Evolutionary conservation across 192 early-diverging fungal genomes (phyloP).

Genomic region (Rhizophagus clarus): DNA sequence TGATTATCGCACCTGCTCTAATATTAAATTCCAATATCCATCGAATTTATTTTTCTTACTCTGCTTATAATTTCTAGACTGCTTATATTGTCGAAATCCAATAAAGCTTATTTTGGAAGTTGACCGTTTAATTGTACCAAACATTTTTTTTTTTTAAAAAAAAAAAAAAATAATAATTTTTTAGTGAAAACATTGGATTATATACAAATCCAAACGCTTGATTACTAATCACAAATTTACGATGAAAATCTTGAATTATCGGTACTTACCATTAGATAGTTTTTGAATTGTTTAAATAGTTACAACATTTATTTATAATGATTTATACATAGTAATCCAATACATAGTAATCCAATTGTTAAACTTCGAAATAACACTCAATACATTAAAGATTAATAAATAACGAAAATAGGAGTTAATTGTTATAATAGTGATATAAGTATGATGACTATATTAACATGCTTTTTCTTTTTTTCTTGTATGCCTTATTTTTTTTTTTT

Average conservation of each 20-base stretch:
- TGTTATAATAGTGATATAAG: background rate
- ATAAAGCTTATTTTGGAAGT: background rate
- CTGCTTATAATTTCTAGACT: background rate
- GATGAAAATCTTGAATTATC: background rate
- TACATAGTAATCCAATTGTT: too few species aligned
- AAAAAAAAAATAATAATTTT: too few species aligned
- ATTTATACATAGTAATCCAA: too few species aligned
- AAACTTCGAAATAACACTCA: background rate
- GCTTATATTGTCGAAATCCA: background rate
- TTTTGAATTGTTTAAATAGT: too few species aligned
- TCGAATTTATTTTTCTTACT: background rate
- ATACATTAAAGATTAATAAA: background rate
- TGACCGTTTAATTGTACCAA: background rate
- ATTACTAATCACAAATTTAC: background rate
- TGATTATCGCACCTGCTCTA: background rate
- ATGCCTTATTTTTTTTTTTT: slow-evolving; percentile 13
- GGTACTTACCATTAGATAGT: background rate
- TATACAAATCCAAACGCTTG: background rate
- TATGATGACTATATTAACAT: slow-evolving; percentile 15
- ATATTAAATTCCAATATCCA: slow-evolving; percentile 22
- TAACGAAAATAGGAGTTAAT: background rate
- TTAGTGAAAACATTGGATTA: background rate
- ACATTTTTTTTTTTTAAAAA: background rate
- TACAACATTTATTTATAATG: too few species aligned
- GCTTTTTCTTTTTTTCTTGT: slow-evolving; percentile 29